Evolutionary conservation across 257 asterid species (phyloP).

Genomic region (Anisodus acutangulus): DNA sequence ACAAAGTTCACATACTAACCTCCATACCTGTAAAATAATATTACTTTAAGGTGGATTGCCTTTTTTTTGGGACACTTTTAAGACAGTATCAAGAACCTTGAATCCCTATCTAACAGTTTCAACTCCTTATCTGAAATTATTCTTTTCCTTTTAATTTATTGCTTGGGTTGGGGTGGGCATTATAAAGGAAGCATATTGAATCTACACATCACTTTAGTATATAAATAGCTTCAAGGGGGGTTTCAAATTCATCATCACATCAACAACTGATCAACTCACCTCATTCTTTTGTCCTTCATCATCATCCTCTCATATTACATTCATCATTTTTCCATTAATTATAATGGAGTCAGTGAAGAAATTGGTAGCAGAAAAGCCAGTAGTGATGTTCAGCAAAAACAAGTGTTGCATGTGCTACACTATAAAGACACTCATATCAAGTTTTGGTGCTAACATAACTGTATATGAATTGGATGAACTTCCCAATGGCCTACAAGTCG

Average conservation of each 20-base stretch:
- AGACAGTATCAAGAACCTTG: background rate
- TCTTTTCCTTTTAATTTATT: background rate
- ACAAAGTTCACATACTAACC: background rate
- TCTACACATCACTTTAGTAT: background rate
- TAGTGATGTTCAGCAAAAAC: constrained; percentile 76
- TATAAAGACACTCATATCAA: constrained; percentile 56
- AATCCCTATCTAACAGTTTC: background rate
- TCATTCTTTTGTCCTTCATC: background rate
- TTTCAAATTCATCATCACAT: constrained; percentile 3
- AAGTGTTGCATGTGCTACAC: constrained; percentile 75
- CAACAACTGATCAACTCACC: constrained; percentile 8
- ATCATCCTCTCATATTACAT: background rate
- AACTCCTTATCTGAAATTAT: constrained; percentile 19
- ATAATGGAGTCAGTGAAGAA: constrained; percentile 58
- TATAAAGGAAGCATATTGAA: constrained; percentile 7
- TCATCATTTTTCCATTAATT: too few species aligned
- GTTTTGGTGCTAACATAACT: constrained; percentile 68
- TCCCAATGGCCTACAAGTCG: constrained; percentile 62
- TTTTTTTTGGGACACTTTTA: background rate
- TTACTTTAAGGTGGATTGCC: background rate
- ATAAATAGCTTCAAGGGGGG: background rate
- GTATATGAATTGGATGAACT: constrained; percentile 69
- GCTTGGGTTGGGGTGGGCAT: too few species aligned
- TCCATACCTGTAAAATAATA: background rate
- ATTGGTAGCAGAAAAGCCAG: constrained; percentile 62